Base-by-base conservation (phyloP, 345 rosid genomes). In the Lumnitzera littorea region DNA sequence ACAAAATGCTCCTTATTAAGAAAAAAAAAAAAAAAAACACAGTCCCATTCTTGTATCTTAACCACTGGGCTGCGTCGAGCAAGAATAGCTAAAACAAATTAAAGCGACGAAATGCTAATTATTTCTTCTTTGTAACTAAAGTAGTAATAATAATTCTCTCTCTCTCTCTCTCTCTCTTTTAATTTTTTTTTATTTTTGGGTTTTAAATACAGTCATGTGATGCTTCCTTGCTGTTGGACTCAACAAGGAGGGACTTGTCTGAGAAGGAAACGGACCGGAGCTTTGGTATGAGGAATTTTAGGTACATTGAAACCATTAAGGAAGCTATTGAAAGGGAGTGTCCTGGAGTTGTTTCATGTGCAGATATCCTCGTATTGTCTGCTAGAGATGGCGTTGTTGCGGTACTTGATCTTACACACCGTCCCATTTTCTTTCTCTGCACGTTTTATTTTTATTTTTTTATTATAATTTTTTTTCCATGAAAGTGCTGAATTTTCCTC, bases 231-330 rank as follows among this genome's bases (percentile, higher is more conserved):
- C 76, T 92, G 74, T 73, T 92, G 81, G 98, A 92, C 81, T 92
- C 98, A 13, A 92, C 96, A 51, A 85, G 98, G 75, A 89, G 94
- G 76, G 78, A 59, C 74, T 70, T 92, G 76, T 91, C 96, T 24
- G 98, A 89, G 84, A 92, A 89, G 82, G 98, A 92, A 62, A 84
- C 86, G 9, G 98, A 89, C 82, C 76, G 98, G 73, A 92, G 96
- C 72, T 92, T 92, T 70, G 98, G 96, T 0, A 67, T 92, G 23
- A 85, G 98, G 73, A 92, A 92, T 77, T 92, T 92, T 70, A 85
- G 98, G 70, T 92, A 92, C 80, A 72, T 92, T n/a, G 98, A 89
- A 55, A 72, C 76, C 61, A 78, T 92, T 70, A 92, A 92, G 52
- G 98, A 92, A 71, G 98, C 96, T 68, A 79, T 92, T 2, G 98